Evolutionary conservation across 257 asterid genomes (phyloP).

Genomic region (Solanum corneliomulleri): DNA sequence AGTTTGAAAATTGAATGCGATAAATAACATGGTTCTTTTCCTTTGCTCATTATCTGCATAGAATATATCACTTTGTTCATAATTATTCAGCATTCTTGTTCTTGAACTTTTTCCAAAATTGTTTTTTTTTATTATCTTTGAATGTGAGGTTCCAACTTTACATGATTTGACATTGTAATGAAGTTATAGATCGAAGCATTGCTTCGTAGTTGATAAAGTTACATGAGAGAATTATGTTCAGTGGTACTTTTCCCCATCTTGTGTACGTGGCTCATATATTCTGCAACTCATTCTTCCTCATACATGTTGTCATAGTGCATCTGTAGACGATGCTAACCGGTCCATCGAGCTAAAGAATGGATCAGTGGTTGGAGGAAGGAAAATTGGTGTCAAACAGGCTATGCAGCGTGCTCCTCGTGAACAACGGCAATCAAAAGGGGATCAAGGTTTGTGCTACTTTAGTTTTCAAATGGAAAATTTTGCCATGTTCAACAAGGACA

Average conservation of each 20-base stretch:
- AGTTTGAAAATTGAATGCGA: neutral
- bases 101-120: neutral
- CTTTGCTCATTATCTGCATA: neutral
- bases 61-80: neutral
- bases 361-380: constrained; percentile 65
- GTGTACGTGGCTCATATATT: neutral
- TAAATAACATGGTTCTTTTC: neutral
- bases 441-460: constrained; percentile 40
- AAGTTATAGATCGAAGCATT: neutral
- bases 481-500: neutral
- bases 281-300: neutral
- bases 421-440: constrained; percentile 53
- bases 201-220: neutral
- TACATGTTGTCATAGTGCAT: constrained; percentile 40
- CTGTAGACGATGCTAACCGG: constrained; percentile 72
- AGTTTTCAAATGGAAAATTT: neutral
- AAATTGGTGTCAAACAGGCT: constrained; percentile 78
- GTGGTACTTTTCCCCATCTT: neutral
- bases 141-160: neutral
- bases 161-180: neutral
- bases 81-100: neutral
- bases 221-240: neutral
- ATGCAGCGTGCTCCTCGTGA: constrained; percentile 77
- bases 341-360: constrained; percentile 80
- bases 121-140: neutral